Conservation (phyloP, 2,329 filamentous ascomycete species). For the Purpureocillium lavendulum region DNA sequence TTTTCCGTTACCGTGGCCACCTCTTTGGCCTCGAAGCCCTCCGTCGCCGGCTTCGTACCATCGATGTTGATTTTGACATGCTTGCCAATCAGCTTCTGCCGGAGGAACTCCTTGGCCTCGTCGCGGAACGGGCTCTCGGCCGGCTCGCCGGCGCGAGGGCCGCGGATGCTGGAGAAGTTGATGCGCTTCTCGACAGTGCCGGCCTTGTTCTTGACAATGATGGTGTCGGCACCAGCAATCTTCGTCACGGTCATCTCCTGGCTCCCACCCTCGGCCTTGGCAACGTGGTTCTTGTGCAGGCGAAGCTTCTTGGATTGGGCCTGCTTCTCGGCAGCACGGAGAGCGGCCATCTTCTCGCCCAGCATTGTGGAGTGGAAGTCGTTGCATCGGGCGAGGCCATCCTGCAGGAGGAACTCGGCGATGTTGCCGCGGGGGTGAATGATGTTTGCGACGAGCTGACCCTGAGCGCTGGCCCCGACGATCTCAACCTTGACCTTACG, state of each 20-base stretch:
- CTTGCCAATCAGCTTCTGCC: conserved; percentile 92
- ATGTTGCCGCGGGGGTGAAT: conserved; percentile 89
- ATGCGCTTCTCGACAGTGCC: conserved; percentile 78
- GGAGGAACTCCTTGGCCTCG: conserved; percentile 91
- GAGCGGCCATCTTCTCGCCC: conserved; percentile 75
- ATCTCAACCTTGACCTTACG: conserved; percentile 76
- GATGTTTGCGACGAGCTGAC: conserved; percentile 80
- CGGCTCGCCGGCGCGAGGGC: conserved; percentile 81
- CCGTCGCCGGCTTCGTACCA: conserved; percentile 79
- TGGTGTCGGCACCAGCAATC: conserved; percentile 80
- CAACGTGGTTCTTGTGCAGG: conserved; percentile 73
- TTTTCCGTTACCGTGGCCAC: conserved; percentile 81
- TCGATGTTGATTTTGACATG: conserved; percentile 85
- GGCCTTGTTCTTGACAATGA: conserved; percentile 77
- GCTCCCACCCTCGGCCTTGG: conserved; percentile 57
- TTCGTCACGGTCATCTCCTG: conserved; percentile 78
- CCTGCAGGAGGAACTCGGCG: conserved; percentile 80
- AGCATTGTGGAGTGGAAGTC: conserved; percentile 94
- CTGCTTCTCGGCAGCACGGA: conserved; percentile 78
- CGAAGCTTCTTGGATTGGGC: conserved; percentile 72
- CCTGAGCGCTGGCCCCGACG: conserved; percentile 81
- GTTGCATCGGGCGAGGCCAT: conserved; percentile 84
- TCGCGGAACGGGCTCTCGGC: conserved; percentile 83
- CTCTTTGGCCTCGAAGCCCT: conserved; percentile 89
- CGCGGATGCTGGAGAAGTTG: conserved; percentile 85